Evolutionary conservation across 768 basidiomycete genomes (phyloP).

Genomic region (Lentinula sp.): DNA sequence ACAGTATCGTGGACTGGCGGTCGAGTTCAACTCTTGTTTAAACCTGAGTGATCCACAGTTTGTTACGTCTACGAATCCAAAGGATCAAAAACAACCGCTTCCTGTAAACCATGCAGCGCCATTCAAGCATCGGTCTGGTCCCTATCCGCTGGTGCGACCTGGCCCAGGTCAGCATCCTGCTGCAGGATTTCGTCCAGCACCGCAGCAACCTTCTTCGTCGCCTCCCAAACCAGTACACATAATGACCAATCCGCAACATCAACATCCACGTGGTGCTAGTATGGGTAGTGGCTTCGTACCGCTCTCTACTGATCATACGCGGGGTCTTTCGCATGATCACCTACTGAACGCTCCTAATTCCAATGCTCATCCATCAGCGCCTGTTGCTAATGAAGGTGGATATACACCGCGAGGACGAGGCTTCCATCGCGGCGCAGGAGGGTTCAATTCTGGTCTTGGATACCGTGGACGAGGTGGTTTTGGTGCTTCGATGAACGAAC

Average conservation of each 20-base stretch:
- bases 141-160: constrained; percentile 55
- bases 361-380: too few species aligned
- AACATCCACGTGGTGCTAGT: background rate
- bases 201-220: background rate
- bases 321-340: background rate
- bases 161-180: constrained; percentile 46
- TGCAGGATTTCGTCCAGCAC: constrained; percentile 62
- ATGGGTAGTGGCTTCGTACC: constrained; percentile 12
- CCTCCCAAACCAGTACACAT: background rate
- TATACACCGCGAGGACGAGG: background rate
- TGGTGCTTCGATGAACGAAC: constrained; percentile 16
- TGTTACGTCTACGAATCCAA: constrained; percentile 65
- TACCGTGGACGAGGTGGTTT: constrained; percentile 25
- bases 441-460: background rate
- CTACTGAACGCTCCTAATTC: background rate
- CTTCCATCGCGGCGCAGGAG: background rate
- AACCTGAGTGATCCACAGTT: constrained; percentile 88
- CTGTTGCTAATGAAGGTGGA: too few species aligned
- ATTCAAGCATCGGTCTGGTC: constrained; percentile 66
- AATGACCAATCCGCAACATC: constrained; percentile 1
- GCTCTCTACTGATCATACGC: background rate
- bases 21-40: constrained; percentile 82
- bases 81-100: constrained; percentile 39
- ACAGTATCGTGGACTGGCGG: constrained; percentile 84
- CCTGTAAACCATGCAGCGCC: constrained; percentile 32